Evolutionary conservation across 768 basidiomycete genomes (phyloP).

Genomic region (Sarcodon sp.): DNA sequence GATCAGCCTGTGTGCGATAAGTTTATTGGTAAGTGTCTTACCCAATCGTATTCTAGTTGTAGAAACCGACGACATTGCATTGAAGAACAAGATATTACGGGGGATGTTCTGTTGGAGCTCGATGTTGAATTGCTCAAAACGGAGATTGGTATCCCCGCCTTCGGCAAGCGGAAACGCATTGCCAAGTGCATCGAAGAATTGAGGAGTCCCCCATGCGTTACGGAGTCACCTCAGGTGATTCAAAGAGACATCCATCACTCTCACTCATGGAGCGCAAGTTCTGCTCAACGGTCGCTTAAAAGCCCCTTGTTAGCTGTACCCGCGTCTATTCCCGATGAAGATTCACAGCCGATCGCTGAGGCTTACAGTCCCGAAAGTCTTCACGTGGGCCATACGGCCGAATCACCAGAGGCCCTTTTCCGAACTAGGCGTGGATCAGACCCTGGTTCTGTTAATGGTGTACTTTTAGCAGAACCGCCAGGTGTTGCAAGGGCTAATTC

Average conservation of each 20-base stretch:
- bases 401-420: constrained; percentile 1
- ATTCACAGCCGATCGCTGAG: background rate
- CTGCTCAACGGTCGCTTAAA: background rate
- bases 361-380: constrained; percentile 23
- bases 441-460: constrained; percentile 6
- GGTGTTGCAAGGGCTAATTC: constrained; percentile 3
- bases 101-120: constrained; percentile 91
- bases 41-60: background rate
- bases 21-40: constrained; percentile 59
- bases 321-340: background rate
- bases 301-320: background rate
- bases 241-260: background rate
- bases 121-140: constrained; percentile 83
- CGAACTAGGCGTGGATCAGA: constrained; percentile 8
- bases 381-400: constrained; percentile 24
- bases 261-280: background rate
- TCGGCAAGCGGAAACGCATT: constrained; percentile 90
- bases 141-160: constrained; percentile 88
- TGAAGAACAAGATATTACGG: constrained; percentile 95
- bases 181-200: constrained; percentile 88
- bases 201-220: constrained; percentile 53
- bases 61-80: constrained; percentile 1
- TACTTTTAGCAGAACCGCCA: background rate
- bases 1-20: constrained; percentile 73
- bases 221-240: constrained; percentile 28